A percentile compares a stretch with the other conserved stretches of the same genome.
Evolutionary conservation across 1,139 yeast genomes (phyloP).

Genomic region (Saccharomyces hybrid): DNA sequence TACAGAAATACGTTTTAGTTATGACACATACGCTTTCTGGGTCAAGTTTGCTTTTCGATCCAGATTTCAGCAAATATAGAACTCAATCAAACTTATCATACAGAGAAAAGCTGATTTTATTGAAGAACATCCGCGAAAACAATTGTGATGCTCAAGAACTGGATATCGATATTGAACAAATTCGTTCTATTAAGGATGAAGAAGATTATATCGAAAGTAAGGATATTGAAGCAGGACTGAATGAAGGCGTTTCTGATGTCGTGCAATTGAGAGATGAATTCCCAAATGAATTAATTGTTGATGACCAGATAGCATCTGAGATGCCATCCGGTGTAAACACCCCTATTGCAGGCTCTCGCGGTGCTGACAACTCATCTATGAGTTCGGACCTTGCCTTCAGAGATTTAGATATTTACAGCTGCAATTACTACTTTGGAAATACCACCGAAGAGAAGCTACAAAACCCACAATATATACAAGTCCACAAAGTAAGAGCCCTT

Average conservation of each 20-base stretch:
- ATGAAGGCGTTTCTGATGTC: constrained; percentile 33
- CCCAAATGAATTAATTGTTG: constrained; percentile 27
- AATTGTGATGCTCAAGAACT: constrained; percentile 30
- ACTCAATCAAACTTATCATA: constrained; percentile 17
- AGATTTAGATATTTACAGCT: constrained; percentile 52
- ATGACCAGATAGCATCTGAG: constrained; percentile 31
- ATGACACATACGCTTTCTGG: constrained; percentile 65
- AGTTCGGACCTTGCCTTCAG: constrained; percentile 33
- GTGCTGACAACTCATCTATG: constrained; percentile 17
- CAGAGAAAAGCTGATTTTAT: constrained; percentile 30
- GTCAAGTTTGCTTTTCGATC: constrained; percentile 67
- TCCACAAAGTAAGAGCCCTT: constrained; percentile 55
- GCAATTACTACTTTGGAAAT: constrained; percentile 43
- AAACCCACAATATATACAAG: constrained; percentile 46
- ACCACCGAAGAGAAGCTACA: constrained; percentile 40
- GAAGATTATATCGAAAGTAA: constrained; percentile 30
- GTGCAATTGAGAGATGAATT: constrained; percentile 26
- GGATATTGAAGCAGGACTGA: constrained; percentile 33
- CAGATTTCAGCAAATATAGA: constrained; percentile 37
- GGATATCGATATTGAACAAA: constrained; percentile 33
- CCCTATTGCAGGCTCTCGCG: constrained; percentile 22
- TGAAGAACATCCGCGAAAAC: constrained; percentile 32
- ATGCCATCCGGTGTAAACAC: constrained; percentile 30
- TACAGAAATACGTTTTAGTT: constrained; percentile 49
- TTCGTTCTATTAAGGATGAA: constrained; percentile 20